Conservation (phyloP, 2,329 filamentous ascomycete genomes). For the Penicillium thymicola region DNA sequence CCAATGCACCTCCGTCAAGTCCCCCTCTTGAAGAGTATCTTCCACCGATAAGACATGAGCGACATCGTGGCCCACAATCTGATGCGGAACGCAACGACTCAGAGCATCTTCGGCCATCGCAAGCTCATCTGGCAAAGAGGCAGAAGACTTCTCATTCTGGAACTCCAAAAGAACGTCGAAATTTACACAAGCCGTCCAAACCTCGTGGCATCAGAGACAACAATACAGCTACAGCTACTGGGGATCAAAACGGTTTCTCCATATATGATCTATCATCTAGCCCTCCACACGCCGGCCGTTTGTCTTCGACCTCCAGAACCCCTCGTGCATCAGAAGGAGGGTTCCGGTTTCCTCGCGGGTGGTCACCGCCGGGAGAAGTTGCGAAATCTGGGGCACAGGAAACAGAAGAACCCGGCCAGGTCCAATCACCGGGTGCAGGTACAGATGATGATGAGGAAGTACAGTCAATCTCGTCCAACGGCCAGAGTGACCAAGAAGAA, state of each 20-base stretch:
- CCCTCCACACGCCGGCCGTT: constrained; percentile 39
- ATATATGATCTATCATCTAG: constrained; percentile 39
- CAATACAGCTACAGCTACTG: constrained; percentile 14
- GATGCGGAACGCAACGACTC: neutral
- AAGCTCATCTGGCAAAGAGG: constrained; percentile 32
- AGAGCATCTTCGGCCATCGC: constrained; percentile 1
- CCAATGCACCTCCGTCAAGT: constrained; percentile 32
- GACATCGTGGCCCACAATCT: neutral
- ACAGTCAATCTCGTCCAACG: constrained; percentile 20
- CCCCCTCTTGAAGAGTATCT: constrained; percentile 31
- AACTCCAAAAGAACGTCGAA: constrained; percentile 7
- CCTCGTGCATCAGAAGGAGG: constrained; percentile 21
- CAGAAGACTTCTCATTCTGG: constrained; percentile 32
- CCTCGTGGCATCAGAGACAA: constrained; percentile 30
- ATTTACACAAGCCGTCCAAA: constrained; percentile 9
- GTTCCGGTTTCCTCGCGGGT: constrained; percentile 39
- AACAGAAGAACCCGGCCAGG: constrained; percentile 11
- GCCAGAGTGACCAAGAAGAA: constrained; percentile 19
- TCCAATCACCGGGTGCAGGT: constrained; percentile 15
- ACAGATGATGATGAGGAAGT: constrained; percentile 16
- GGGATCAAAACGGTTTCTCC: constrained; percentile 1
- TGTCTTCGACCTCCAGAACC: constrained; percentile 25
- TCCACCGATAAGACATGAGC: constrained; percentile 22
- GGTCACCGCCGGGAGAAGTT: constrained; percentile 28
- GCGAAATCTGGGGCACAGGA: constrained; percentile 19